phyloP scores from a whole-genome alignment of 2,329 filamentous ascomycete genomes.

The Plectosphaerella cucumerina region DNA sequence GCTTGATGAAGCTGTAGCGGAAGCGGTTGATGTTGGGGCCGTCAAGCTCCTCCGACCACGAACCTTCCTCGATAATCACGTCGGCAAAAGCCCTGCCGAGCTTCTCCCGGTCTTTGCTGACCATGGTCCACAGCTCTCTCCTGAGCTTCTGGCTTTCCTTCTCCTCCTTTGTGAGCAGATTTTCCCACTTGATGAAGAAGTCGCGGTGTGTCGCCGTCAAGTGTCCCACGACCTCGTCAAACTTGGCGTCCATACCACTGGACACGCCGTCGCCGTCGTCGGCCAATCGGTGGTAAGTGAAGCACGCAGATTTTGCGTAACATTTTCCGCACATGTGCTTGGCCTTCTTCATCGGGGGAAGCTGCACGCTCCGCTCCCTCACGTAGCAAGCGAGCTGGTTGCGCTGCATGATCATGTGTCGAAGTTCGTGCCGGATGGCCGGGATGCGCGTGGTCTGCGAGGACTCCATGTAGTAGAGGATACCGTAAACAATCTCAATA shows the following conservation, averaged over 20 bases:
- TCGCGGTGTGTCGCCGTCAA: constrained; percentile 69
- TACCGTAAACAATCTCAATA: constrained; percentile 81
- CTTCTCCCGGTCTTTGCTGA: constrained; percentile 82
- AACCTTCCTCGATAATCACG: constrained; percentile 77
- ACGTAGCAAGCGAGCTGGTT: constrained; percentile 86
- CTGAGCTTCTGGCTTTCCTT: constrained; percentile 82
- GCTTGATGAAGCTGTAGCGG: constrained; percentile 79
- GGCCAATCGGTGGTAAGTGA: constrained; percentile 86
- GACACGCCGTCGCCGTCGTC: constrained; percentile 79
- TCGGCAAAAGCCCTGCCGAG: constrained; percentile 86
- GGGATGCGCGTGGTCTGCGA: constrained; percentile 83
- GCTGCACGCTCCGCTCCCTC: constrained; percentile 69
- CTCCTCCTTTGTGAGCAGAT: constrained; percentile 89
- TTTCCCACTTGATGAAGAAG: constrained; percentile 95
- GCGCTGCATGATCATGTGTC: constrained; percentile 94
- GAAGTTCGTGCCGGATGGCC: constrained; percentile 79
- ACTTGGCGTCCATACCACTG: constrained; percentile 77
- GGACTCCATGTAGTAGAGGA: constrained; percentile 93
- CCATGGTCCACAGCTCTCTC: constrained; percentile 93
- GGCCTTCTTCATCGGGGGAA: constrained; percentile 83
- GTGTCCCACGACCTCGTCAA: constrained; percentile 74
- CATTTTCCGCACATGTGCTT: constrained; percentile 80
- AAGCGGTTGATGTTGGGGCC: constrained; percentile 87
- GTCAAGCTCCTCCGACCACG: constrained; percentile 63
- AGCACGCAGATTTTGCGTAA: constrained; percentile 87